Base-by-base conservation (phyloP, 495 filamentous ascomycete genomes). In the Penicillium subrubescens region DNA sequence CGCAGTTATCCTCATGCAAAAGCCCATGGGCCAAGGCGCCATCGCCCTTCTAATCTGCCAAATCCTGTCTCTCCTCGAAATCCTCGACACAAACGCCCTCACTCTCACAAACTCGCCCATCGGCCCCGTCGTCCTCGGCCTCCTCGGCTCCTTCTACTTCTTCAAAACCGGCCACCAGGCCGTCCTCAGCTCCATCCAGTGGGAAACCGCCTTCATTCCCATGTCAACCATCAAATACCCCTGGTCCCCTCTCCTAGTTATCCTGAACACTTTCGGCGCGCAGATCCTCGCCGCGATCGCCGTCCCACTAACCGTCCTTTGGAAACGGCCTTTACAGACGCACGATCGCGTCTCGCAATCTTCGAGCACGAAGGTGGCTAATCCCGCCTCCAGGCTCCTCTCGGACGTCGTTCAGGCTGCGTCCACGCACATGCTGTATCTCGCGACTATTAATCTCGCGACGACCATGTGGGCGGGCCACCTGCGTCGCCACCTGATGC, bases 81-180 rank as follows among this genome's bases (percentile, higher is more conserved):
- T 98, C 68, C 78, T 97, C 57, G 92, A 96, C 79, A 86, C 89
- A 48, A 91, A 92, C 74, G 75, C 82, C 48, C 78, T 97, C 2
- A 79, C 85, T 2, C 68, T 71, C 14, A 74, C 82, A 46, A 84
- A 86, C 67, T 89, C 90, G 3, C 75, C 90, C 35, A 88, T 98
- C 71, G 95, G 93, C 0, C 94, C 96, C 25, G 80, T 93, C 25
- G 82, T 96, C 43, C 83, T 99, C 12, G 96, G 87, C 41, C 76
- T 97, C 17, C 83, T 99, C 2, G 96, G 93, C 53, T 90, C 88
- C 66, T 97, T 93, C 75, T 87, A 97, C 80, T 99, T 89, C 82
- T 99, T 99, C 87, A 97, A 94, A 69, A 99, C 95, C 1, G 95
- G 95, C 66, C 95, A 99, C 77, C 96, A 98, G 76, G 94, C 94